phyloP scores from a whole-genome alignment of 2,329 filamentous ascomycete genomes.

The Aspergillus luchuensis region DNA sequence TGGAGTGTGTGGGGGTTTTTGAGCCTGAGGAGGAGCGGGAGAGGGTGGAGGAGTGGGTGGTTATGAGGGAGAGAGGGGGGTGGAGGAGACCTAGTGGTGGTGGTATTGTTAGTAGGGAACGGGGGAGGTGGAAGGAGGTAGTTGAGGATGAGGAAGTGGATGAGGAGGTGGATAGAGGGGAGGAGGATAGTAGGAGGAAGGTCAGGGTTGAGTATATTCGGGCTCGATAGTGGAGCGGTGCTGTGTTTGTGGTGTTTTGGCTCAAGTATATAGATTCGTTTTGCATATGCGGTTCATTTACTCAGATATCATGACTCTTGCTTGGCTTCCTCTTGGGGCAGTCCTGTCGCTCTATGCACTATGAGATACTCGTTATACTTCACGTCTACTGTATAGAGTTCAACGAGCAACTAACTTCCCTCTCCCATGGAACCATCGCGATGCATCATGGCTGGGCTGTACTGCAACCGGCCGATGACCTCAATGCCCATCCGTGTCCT shows the following conservation, averaged over 20 bases:
- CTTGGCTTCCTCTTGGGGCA: background rate
- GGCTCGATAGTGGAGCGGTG: conserved; percentile 5
- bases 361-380: no score
- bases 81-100: background rate
- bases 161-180: background rate
- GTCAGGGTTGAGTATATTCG: conserved; percentile 21
- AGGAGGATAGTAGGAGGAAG: background rate
- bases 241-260: background rate
- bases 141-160: background rate
- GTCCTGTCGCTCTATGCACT: no score
- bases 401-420: background rate
- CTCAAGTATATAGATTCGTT: background rate
- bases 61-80: conserved; percentile 1
- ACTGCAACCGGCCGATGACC: conserved; percentile 30
- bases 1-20: conserved; percentile 17
- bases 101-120: background rate
- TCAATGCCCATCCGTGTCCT: conserved; percentile 27
- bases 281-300: no score
- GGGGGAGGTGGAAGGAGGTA: background rate
- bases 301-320: no score
- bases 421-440: background rate
- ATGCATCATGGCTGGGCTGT: background rate
- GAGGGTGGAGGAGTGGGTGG: background rate
- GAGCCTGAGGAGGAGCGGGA: conserved; percentile 11
- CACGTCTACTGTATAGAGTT: no score